A percentile compares a stretch with the other conserved stretches of the same genome.
These are phyloP conservation scores for Extremus antarcticus DNA, from an alignment of 495 filamentous ascomycete genomes.

Conservation along the genomic window DNA sequence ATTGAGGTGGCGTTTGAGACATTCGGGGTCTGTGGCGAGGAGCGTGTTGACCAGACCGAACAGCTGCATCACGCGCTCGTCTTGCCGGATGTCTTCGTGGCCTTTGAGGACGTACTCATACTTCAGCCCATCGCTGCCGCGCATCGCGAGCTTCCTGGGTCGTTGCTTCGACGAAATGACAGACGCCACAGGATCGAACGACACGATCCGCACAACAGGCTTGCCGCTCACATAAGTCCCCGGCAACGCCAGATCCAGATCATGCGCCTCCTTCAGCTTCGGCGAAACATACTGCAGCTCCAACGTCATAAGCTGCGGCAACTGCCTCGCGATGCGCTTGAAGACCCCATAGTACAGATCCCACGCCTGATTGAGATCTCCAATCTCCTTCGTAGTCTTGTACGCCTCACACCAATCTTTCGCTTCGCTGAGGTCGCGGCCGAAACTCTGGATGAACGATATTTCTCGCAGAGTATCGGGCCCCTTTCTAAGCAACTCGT, in stretches of 20 bases:
- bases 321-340: conserved; percentile 85
- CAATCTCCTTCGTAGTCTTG: conserved; percentile 71
- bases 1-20: conserved; percentile 89
- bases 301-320: conserved; percentile 81
- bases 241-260: conserved; percentile 84
- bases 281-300: conserved; percentile 95
- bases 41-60: conserved; percentile 95
- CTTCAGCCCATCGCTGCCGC: conserved; percentile 72
- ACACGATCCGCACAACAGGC: conserved; percentile 72
- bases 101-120: conserved; percentile 90
- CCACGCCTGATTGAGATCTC: conserved; percentile 95
- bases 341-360: conserved; percentile 97
- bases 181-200: conserved; percentile 76
- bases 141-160: conserved; percentile 76
- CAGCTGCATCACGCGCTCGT: conserved; percentile 98
- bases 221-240: conserved; percentile 88
- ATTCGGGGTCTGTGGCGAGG: conserved; percentile 82
- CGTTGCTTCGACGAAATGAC: conserved; percentile 97
- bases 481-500: conserved; percentile 80
- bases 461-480: conserved; percentile 90
- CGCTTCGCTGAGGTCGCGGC: conserved; percentile 85
- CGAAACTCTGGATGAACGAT: conserved; percentile 95
- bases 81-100: conserved; percentile 96
- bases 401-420: conserved; percentile 93
- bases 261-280: conserved; percentile 66